A percentile compares a stretch with the other conserved stretches of the same genome.
These are phyloP conservation scores for Aspergillus sp. DNA, from an alignment of 2,329 filamentous ascomycete species.

Conservation along the genomic window DNA sequence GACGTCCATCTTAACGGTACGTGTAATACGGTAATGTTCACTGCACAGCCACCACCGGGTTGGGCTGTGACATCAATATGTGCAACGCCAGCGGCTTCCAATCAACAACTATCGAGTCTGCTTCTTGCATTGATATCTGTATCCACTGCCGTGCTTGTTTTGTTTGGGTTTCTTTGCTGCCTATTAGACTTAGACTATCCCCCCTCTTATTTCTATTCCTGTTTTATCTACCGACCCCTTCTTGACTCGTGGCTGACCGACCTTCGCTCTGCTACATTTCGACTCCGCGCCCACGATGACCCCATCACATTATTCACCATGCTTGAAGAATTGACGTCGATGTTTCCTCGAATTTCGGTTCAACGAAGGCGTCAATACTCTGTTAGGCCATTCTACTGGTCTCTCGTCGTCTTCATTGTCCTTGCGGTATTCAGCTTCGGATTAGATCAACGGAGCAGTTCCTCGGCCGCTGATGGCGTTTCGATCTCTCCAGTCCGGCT, in stretches of 20 bases:
- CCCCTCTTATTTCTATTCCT: neutral
- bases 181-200: slow-evolving; percentile 1
- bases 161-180: slow-evolving; percentile 7
- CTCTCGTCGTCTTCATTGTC: slow-evolving; percentile 38
- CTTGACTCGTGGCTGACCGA: neutral
- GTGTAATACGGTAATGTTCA: too few species aligned
- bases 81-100: slow-evolving; percentile 2
- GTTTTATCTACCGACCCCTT: neutral
- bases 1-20: neutral
- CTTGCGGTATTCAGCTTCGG: slow-evolving; percentile 34
- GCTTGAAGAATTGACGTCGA: slow-evolving; percentile 22
- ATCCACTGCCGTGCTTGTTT: neutral
- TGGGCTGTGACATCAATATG: slow-evolving; percentile 6
- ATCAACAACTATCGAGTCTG: neutral
- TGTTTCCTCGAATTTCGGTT: slow-evolving; percentile 21
- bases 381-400: slow-evolving; percentile 48
- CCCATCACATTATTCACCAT: slow-evolving; percentile 26
- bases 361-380: slow-evolving; percentile 37
- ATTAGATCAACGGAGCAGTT: slow-evolving; percentile 14
- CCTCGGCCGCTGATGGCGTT: neutral
- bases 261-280: neutral
- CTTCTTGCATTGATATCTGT: neutral
- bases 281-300: slow-evolving; percentile 23
- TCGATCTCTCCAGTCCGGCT: neutral
- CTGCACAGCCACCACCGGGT: slow-evolving; percentile 4